Evolutionary conservation across 2,329 filamentous ascomycete genomes (phyloP).

Genomic region (Calonectria pauciramosa): DNA sequence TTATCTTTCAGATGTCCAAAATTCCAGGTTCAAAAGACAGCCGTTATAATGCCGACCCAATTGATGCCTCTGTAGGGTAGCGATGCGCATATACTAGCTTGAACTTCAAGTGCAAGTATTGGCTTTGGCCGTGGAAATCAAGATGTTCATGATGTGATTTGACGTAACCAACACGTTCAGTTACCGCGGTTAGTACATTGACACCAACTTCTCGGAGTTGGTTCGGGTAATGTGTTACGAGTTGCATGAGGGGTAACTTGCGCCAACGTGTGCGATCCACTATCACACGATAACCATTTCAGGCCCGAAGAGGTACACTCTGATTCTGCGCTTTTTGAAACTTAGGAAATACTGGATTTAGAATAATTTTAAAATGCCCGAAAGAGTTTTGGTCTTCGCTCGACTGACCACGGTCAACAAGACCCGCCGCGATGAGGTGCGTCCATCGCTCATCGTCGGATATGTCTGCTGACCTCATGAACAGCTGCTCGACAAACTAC

Average conservation of each 20-base stretch:
- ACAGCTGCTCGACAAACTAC: constrained; percentile 21
- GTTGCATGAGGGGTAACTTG: neutral
- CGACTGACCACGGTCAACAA: constrained; percentile 16
- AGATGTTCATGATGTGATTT: too few relatives aligned
- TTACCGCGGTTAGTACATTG: neutral
- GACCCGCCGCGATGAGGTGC: constrained; percentile 19
- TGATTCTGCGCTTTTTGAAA: neutral
- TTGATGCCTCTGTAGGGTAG: neutral
- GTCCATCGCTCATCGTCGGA: neutral
- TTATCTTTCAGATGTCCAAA: neutral
- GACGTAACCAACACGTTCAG: neutral
- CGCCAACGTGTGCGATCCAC: neutral
- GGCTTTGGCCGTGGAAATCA: neutral
- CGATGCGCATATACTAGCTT: neutral
- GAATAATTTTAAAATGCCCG: constrained; percentile 3
- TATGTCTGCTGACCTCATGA: neutral
- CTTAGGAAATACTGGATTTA: too few relatives aligned
- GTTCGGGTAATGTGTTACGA: neutral
- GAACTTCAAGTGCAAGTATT: neutral
- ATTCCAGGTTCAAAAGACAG: neutral
- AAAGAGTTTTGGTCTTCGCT: constrained; percentile 20
- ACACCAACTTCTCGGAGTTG: neutral
- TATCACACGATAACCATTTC: neutral
- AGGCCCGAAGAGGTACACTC: neutral
- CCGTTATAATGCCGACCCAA: neutral